These are phyloP conservation scores for Pisolithus sp. DNA, from an alignment of 768 basidiomycete genomes.

Conservation along the genomic window DNA sequence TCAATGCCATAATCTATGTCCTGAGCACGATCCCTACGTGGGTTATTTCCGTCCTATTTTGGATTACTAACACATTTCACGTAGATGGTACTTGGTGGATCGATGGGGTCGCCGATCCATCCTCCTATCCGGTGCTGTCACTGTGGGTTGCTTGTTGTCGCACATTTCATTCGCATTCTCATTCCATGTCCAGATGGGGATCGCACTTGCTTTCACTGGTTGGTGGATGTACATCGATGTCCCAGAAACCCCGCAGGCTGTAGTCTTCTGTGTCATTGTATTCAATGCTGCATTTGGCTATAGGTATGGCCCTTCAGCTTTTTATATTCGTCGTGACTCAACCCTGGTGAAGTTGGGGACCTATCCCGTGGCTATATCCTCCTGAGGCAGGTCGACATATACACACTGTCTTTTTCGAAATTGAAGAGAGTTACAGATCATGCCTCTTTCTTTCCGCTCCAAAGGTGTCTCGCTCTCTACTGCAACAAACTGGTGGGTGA, in stretches of 20 bases:
- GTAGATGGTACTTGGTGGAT: conserved; percentile 91
- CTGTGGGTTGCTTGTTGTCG: conserved; percentile 40
- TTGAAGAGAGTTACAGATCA: conserved; percentile 49
- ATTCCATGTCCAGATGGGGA: conserved; percentile 57
- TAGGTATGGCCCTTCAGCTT: conserved; percentile 37
- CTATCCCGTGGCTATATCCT: conserved; percentile 82
- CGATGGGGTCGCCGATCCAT: conserved; percentile 86
- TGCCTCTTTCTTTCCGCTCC: conserved; percentile 83
- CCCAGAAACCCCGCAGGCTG: conserved; percentile 76
- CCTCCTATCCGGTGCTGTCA: conserved; percentile 76
- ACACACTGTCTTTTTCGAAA: neutral
- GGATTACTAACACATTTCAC: conserved; percentile 4
- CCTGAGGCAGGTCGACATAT: conserved; percentile 52
- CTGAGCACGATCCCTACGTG: conserved; percentile 80
- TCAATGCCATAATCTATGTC: conserved; percentile 80
- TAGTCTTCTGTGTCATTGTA: conserved; percentile 82
- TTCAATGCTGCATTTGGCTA: conserved; percentile 95
- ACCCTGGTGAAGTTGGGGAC: conserved; percentile 59
- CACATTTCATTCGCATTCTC: conserved; percentile 1
- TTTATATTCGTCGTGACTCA: conserved; percentile 1
- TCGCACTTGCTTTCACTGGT: conserved; percentile 72
- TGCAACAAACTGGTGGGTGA: conserved; percentile 62
- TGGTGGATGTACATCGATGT: conserved; percentile 94
- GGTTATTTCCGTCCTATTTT: conserved; percentile 22
- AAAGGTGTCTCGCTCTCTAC: conserved; percentile 96